phyloP scores from a whole-genome alignment of 2,329 filamentous ascomycete genomes.

The Apiospora malaysiana region DNA sequence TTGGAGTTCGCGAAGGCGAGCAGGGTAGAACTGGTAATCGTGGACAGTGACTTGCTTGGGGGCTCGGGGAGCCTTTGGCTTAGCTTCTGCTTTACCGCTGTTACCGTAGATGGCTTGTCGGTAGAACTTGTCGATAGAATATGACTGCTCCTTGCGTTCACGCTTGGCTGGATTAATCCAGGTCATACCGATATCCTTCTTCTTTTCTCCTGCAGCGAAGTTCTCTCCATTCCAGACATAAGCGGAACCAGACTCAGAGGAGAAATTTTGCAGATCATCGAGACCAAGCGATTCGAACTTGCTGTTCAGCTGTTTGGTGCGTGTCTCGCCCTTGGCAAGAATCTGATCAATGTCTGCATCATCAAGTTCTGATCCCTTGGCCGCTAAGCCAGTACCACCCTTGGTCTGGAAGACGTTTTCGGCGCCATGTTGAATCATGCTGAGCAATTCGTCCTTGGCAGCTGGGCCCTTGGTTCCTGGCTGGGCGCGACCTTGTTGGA shows the following conservation, averaged over 20 bases:
- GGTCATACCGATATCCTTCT: slow-evolving; percentile 88
- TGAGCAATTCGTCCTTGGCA: slow-evolving; percentile 93
- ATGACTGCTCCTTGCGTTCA: slow-evolving; percentile 96
- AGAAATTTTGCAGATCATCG: slow-evolving; percentile 97
- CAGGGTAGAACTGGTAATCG: slow-evolving; percentile 97
- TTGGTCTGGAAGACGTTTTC: slow-evolving; percentile 87
- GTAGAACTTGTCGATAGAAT: slow-evolving; percentile 99
- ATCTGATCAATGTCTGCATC: slow-evolving; percentile 94
- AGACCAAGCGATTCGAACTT: slow-evolving; percentile 97
- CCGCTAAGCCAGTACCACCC: slow-evolving; percentile 66
- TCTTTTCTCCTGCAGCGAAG: slow-evolving; percentile 75
- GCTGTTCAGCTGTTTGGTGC: slow-evolving; percentile 87
- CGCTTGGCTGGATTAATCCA: slow-evolving; percentile 99
- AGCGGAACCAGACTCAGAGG: slow-evolving; percentile 91
- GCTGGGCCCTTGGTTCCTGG: slow-evolving; percentile 88
- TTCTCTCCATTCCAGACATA: slow-evolving; percentile 99
- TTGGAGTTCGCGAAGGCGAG: slow-evolving; percentile 83
- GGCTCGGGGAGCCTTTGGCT: slow-evolving; percentile 93
- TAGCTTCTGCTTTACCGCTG: slow-evolving; percentile 80
- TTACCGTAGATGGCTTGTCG: slow-evolving; percentile 80
- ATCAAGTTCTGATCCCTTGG: slow-evolving; percentile 67
- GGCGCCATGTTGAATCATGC: slow-evolving; percentile 99
- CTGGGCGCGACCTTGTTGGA: slow-evolving; percentile 95
- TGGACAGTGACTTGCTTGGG: slow-evolving; percentile 92
- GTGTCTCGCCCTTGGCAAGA: slow-evolving; percentile 81